These are phyloP conservation scores for Botrytis tulipae DNA, from an alignment of 2,329 filamentous ascomycete genomes.

Conservation along the genomic window DNA sequence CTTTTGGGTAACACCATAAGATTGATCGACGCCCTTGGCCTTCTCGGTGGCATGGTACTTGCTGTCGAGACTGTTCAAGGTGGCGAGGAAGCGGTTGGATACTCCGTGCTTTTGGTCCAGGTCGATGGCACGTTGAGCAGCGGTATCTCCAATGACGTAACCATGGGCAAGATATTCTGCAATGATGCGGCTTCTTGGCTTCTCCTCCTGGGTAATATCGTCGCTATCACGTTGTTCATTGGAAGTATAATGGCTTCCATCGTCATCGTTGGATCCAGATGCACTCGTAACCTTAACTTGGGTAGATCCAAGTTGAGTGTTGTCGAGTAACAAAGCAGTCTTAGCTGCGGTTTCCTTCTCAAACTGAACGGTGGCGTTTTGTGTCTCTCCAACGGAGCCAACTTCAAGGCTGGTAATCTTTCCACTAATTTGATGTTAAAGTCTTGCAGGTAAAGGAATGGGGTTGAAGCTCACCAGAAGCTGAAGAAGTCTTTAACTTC, in stretches of 20 bases:
- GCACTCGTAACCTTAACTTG: slow-evolving; percentile 73
- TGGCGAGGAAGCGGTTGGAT: slow-evolving; percentile 72
- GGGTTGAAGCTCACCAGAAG: slow-evolving; percentile 67
- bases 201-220: slow-evolving; percentile 90
- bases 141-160: slow-evolving; percentile 69
- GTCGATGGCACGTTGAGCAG: slow-evolving; percentile 78
- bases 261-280: slow-evolving; percentile 60
- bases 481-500: slow-evolving; percentile 97
- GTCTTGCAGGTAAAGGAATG: neutral
- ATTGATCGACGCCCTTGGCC: slow-evolving; percentile 78
- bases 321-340: slow-evolving; percentile 93
- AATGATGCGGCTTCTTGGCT: slow-evolving; percentile 88
- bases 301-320: slow-evolving; percentile 87
- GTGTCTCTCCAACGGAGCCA: slow-evolving; percentile 62
- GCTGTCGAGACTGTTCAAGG: slow-evolving; percentile 72
- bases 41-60: slow-evolving; percentile 88
- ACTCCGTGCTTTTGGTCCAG: slow-evolving; percentile 90
- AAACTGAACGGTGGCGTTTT: slow-evolving; percentile 90
- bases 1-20: slow-evolving; percentile 76
- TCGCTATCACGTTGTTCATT: slow-evolving; percentile 59
- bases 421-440: slow-evolving; percentile 56
- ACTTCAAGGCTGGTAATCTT: slow-evolving; percentile 86
- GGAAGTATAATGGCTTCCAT: slow-evolving; percentile 54
- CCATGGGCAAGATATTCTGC: slow-evolving; percentile 97
- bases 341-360: slow-evolving; percentile 96